These are phyloP conservation scores for Phytophthora citrophthora DNA, from an alignment of 352 stramenopile genomes.

Conservation along the genomic window DNA sequence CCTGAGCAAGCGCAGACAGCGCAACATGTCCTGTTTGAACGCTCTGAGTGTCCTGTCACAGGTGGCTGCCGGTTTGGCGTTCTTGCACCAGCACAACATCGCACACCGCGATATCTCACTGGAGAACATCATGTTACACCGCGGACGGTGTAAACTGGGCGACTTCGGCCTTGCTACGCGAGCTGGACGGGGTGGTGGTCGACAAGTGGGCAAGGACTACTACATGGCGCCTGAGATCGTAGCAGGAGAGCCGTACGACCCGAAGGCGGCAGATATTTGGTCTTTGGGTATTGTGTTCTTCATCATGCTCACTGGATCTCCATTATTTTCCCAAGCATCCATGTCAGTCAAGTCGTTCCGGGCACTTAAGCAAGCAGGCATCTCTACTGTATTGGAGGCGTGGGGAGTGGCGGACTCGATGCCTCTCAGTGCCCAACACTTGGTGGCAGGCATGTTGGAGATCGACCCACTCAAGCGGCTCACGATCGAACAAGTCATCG, in stretches of 20 bases:
- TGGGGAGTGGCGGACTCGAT: conserved; percentile 12
- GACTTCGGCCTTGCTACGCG: conserved; percentile 56
- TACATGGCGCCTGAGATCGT: conserved; percentile 65
- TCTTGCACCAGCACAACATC: conserved; percentile 38
- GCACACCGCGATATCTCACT: conserved; percentile 32
- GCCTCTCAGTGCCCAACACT: not conserved
- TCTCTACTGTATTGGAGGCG: conserved; percentile 6
- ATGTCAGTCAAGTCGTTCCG: conserved; percentile 17
- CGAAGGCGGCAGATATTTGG: conserved; percentile 33
- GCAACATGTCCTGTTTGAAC: conserved; percentile 27
- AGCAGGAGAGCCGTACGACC: conserved; percentile 39
- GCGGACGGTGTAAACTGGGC: conserved; percentile 47
- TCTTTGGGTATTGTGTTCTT: conserved; percentile 15
- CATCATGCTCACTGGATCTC: conserved; percentile 39
- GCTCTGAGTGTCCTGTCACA: conserved; percentile 42
- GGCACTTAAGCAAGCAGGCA: conserved; percentile 12
- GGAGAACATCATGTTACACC: conserved; percentile 46
- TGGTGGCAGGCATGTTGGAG: conserved; percentile 39
- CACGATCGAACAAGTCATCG: conserved; percentile 28
- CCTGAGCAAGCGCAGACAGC: conserved; percentile 20
- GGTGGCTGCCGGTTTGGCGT: conserved; percentile 33
- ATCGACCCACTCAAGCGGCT: conserved; percentile 33
- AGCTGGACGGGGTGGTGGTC: conserved; percentile 14
- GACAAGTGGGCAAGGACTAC: conserved; percentile 53
- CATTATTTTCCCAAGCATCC: conserved; percentile 41